phyloP scores from a whole-genome alignment of 352 stramenopile genomes.

The Phytophthora pinifolia region DNA sequence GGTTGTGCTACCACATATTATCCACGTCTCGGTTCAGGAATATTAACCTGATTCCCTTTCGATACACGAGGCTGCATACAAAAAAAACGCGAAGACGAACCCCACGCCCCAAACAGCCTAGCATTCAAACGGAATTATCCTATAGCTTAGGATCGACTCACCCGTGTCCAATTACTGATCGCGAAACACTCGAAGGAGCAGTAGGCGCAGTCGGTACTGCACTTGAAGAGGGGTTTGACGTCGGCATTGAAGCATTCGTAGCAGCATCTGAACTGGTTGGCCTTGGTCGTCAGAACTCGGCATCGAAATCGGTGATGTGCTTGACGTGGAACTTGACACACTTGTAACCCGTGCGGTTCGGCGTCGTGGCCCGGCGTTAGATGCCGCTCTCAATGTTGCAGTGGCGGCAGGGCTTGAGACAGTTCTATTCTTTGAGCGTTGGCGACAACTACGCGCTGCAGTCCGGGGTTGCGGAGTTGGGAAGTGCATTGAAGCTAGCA shows the following conservation, averaged over 20 bases:
- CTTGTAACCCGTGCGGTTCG: not conserved
- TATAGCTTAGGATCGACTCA: no score
- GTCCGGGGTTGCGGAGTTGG: conserved; percentile 4
- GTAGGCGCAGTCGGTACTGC: not conserved
- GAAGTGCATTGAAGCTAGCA: conserved; percentile 9
- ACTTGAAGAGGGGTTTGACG: not conserved
- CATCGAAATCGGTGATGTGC: not conserved
- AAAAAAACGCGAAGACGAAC: no score
- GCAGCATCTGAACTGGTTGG: not conserved
- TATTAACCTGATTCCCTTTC: no score
- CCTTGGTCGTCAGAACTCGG: not conserved
- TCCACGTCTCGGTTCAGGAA: no score
- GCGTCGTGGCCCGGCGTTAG: not conserved
- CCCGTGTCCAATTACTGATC: no score
- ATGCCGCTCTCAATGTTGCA: not conserved
- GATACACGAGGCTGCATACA: no score
- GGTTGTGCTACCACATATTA: no score
- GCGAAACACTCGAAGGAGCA: conserved; percentile 4
- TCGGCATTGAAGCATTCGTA: not conserved
- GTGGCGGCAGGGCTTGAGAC: not conserved
- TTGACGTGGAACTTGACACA: conserved; percentile 3
- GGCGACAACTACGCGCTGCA: conserved; percentile 3
- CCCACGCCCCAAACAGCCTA: no score
- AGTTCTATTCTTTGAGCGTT: conserved; percentile 6
- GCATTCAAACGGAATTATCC: no score